Evolutionary conservation across 768 basidiomycete species (phyloP), one percentile per base, ranked within the genome.

Genomic region (Imleria badia): DNA sequence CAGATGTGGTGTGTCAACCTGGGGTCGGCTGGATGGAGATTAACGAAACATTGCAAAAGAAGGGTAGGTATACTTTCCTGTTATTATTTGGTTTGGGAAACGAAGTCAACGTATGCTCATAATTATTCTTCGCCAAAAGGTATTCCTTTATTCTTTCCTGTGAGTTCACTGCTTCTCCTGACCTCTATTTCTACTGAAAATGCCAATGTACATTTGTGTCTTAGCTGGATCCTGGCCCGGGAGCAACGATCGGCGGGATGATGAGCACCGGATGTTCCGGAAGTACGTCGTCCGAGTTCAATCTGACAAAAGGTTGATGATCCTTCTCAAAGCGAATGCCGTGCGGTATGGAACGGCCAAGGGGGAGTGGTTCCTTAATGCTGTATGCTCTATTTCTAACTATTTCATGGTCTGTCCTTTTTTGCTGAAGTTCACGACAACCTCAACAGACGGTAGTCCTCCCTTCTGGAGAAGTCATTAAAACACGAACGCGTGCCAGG

Each of bases 271-370:
- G 92, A 0, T 94, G 91, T 62, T 89, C 86, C 6, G 91, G 92
- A 54, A 93, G 92, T 81, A 73, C 68, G 74, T 72, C 60, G 14
- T 42, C 19, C 14, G 48, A 6, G 11, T 14, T 31, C 6, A 19
- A 22, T 29, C 19, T 42, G n/a, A 44, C 13, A 9, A 36, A 31
- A 82, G 5, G n/a, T 42, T 48, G 31, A 52, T 26, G 1, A 48
- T 35, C 8, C 12, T 48, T 51, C 20, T 45, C 9, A n/a, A 60
- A 66, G 89, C 89, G 1, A 91, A 90, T 60, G 88, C 89, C 2
- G 90, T 91, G 2, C 75, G 91, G 22, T 95, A 94, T 65, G 94
- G 91, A 11, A 95, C 92, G 8, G 92, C 91, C 0, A 91, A 87
- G 66, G 89, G 78, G 0, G 92, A 94, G 72, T 94, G 92, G 93